phyloP scores from a whole-genome alignment of 805 yeast species.

The Wickerhamomyces ciferrii region DNA sequence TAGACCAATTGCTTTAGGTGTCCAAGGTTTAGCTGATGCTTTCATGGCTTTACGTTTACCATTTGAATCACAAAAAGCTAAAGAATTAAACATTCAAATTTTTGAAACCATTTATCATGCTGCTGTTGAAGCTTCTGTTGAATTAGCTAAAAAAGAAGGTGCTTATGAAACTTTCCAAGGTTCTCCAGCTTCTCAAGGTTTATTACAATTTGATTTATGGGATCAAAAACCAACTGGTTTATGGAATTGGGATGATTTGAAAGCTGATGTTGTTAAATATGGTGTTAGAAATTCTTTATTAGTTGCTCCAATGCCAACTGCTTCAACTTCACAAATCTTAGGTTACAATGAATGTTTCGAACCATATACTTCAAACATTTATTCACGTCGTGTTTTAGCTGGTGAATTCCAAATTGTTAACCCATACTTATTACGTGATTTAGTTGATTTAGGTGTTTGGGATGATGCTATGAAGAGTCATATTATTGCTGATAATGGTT shows the following conservation, averaged over 20 bases:
- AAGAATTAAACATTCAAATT: slow-evolving; percentile 70
- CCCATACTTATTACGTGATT: slow-evolving; percentile 76
- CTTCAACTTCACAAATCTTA: slow-evolving; percentile 92
- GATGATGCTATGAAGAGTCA: slow-evolving; percentile 69
- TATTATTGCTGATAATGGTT: slow-evolving; percentile 75
- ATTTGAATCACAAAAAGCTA: slow-evolving; percentile 80
- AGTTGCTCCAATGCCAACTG: slow-evolving; percentile 97
- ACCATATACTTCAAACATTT: slow-evolving; percentile 91
- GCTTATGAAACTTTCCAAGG: slow-evolving; percentile 70
- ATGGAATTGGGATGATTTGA: slow-evolving; percentile 83
- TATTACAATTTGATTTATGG: slow-evolving; percentile 88
- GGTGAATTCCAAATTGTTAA: slow-evolving; percentile 95
- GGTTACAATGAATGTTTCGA: slow-evolving; percentile 96
- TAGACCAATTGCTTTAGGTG: slow-evolving; percentile 95
- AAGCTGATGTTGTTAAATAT: slow-evolving; percentile 46
- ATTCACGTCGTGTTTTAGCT: slow-evolving; percentile 83
- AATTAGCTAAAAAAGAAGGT: slow-evolving; percentile 68
- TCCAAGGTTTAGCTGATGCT: slow-evolving; percentile 93
- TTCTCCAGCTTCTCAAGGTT: slow-evolving; percentile 86
- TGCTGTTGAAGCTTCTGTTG: slow-evolving; percentile 82
- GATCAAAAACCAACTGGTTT: slow-evolving; percentile 65
- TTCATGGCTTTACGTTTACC: slow-evolving; percentile 78
- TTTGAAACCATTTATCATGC: slow-evolving; percentile 96
- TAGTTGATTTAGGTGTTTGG: slow-evolving; percentile 83
- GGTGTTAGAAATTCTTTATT: slow-evolving; percentile 86